These are phyloP conservation scores for Gliomastix tumulicola DNA, from an alignment of 2,329 filamentous ascomycete genomes.

Conservation along the genomic window DNA sequence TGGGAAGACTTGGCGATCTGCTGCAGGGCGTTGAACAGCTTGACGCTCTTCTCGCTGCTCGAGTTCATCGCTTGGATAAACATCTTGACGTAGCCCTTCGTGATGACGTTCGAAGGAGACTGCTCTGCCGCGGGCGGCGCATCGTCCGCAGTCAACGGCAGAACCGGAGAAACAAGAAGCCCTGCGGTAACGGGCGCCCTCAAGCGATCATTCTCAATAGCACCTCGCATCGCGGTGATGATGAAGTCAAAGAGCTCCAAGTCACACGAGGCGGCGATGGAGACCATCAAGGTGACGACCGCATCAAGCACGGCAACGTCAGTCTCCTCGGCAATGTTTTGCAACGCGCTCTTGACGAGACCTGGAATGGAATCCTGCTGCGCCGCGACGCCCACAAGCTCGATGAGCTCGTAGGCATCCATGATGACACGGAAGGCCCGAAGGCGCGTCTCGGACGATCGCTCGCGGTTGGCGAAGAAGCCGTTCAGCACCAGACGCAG, in stretches of 20 bases:
- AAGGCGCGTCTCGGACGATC: conserved; percentile 56
- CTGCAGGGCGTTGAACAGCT: conserved; percentile 56
- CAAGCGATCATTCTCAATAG: conserved; percentile 41
- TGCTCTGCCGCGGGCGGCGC: conserved; percentile 10
- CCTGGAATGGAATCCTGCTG: conserved; percentile 49
- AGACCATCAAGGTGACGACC: conserved; percentile 56
- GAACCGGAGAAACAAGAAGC: neutral
- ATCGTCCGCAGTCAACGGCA: neutral
- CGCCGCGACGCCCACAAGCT: conserved; percentile 51
- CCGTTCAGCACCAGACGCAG: conserved; percentile 51
- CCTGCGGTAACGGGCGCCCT: conserved; percentile 26
- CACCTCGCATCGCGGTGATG: conserved; percentile 41
- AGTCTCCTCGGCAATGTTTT: conserved; percentile 53
- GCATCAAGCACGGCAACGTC: conserved; percentile 60
- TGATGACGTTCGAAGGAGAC: conserved; percentile 64
- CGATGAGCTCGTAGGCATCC: conserved; percentile 51
- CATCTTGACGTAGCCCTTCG: conserved; percentile 64
- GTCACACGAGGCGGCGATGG: conserved; percentile 55
- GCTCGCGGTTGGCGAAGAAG: conserved; percentile 55
- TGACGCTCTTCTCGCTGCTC: conserved; percentile 57
- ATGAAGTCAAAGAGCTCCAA: conserved; percentile 53
- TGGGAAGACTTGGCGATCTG: conserved; percentile 52
- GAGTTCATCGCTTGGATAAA: conserved; percentile 68
- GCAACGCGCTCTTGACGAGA: conserved; percentile 55
- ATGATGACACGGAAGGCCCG: conserved; percentile 54